Evolutionary conservation across 106 monocot species (phyloP).

Genomic region (Dendrobium nobile): DNA sequence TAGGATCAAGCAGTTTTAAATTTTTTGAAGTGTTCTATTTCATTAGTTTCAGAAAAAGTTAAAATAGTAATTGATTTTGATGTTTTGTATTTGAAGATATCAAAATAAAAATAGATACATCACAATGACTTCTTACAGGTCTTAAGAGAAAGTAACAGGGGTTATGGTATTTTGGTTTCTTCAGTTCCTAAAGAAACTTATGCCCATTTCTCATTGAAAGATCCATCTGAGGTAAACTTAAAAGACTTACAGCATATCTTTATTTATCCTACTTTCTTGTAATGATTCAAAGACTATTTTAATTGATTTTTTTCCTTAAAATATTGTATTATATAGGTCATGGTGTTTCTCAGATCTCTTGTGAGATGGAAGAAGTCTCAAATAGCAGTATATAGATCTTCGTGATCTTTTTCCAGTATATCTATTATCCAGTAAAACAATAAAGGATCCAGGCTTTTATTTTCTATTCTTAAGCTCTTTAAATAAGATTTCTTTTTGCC

Average conservation of each 20-base stretch:
- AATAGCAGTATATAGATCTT: not conserved
- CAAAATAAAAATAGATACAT: no score
- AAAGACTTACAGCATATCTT: no score
- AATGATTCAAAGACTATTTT: not conserved
- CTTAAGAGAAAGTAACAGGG: constrained; percentile 28
- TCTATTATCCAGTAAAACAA: not conserved
- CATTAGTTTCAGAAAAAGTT: not conserved
- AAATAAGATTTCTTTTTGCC: no score
- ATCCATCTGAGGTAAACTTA: constrained; percentile 47
- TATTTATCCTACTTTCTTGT: no score
- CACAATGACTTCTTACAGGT: constrained; percentile 14
- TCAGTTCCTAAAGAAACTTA: constrained; percentile 49
- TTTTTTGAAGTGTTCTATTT: not conserved
- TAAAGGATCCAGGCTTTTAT: no score
- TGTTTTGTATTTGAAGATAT: no score
- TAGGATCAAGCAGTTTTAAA: no score
- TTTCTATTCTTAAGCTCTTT: no score
- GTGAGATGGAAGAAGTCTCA: constrained; percentile 2
- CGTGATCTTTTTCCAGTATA: not conserved
- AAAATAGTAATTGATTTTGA: not conserved
- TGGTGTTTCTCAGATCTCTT: constrained; percentile 1
- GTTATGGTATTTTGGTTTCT: constrained; percentile 69
- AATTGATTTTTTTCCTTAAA: not conserved
- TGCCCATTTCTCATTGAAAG: constrained; percentile 54
- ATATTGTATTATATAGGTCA: not conserved